Evolutionary conservation across 2,329 filamentous ascomycete species (phyloP), one percentile per base, ranked within the genome.

Genomic region (Colletotrichum sp.): DNA sequence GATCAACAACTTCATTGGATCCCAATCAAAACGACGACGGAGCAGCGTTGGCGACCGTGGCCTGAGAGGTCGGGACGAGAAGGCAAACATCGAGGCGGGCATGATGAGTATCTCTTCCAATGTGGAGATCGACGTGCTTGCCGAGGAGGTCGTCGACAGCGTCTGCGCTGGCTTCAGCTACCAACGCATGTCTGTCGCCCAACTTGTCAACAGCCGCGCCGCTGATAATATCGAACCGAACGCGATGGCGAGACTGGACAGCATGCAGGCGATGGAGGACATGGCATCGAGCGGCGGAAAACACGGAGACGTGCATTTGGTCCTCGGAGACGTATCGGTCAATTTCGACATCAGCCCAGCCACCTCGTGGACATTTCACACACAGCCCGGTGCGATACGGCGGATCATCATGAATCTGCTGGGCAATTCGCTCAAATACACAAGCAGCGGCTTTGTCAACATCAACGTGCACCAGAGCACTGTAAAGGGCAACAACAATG

Each of bases 351-450:
- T 93, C 18, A 86, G 88, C 4, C 85, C 80, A 72, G 84, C 26
- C 77, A 85, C 66, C 78, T 85, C 80, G 9, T 93, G 91, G 90
- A 81, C 83, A 1, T 92, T 91, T 78, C 84, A 87, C 18, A 88
- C 88, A 0, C 88, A 92, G 58, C 86, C 89, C 0, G 91, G 91
- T 0, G 86, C 86, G 0, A 77, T 87, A 6, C 83, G 86, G 24
- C 87, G 91, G 1, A 89, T 93, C 30, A 84, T 93, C 36, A 92
- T 93, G 90, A 93, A 93, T 56, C 76, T 93, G 0, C 88, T 93
- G 52, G 90, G 91, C 8, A 93, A 93, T 78, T 87, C 91, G 0
- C 85, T 93, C 77, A 93, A 93, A 78, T 93, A 91, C 74, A 93
- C 91, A 0, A 77, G 72, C 4, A 64, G 66, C 2, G 85, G 85